Evolutionary conservation across 495 filamentous ascomycete genomes (phyloP), one percentile per base, ranked within the genome.

Genomic region (Hypoxylon lenormandii): DNA sequence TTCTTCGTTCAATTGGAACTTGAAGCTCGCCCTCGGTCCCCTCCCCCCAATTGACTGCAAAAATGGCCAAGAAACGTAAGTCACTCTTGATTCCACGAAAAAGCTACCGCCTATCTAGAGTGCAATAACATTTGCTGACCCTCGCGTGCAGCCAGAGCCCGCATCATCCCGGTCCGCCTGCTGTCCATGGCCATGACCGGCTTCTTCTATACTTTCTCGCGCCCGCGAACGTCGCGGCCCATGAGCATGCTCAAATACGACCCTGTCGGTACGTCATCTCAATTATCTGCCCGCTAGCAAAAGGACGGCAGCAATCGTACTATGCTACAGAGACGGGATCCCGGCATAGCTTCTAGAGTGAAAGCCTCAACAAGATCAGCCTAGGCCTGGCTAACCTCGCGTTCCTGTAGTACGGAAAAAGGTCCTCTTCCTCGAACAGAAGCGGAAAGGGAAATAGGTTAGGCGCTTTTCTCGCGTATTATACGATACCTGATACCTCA

Each of bases 221-320:
- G 96, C 28, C 93, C 94, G 13, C 89, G 96, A 51, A 82, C 84
- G 21, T 84, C 94, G 60, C 82, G 89, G 38, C 95, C 96, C 37
- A 85, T 98, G 79, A 94, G 91, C 81, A 96, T 98, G 93, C 84
- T 98, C 68, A 99, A 99, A 82, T 98, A 99, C 78, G 96, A 99
- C 80, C 96, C 96, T 60, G 91, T 99, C 72, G 91, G 96, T 91
- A 92, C 80, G 92, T 82, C 40, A 16, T 26, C 19, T 1, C 46
- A 46, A 23, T 11, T 21, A 10, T 13, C 26, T n/a, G n/a, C 12
- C 10, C 15, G 21, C 38, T 42, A 6, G 15, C 1, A n/a, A 13
- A 13, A 15, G n/a, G 38, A 42, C 12, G 13, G 16, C 16, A 5
- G 23, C 5, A 5, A 26, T 26, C 23, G 23, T 5, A 13, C 4